phyloP scores from a whole-genome alignment of 1,139 yeast species.

The Debaryomyces sp. region DNA sequence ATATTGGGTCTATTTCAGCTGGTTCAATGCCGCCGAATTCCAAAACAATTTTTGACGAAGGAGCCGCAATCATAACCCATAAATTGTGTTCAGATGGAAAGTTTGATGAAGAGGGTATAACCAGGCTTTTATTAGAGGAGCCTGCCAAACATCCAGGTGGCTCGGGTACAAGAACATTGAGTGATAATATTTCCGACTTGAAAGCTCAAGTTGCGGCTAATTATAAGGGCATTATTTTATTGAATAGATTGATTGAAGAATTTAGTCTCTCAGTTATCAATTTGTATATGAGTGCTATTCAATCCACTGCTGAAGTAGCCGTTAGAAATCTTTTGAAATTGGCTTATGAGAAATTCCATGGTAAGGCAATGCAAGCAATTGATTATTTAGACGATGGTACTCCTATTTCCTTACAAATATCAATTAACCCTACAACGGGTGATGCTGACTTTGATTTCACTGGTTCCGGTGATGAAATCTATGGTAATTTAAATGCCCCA shows the following conservation, averaged over 20 bases:
- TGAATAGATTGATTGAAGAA: slow-evolving; percentile 33
- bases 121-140: slow-evolving; percentile 38
- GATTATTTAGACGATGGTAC: slow-evolving; percentile 52
- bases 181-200: slow-evolving; percentile 45
- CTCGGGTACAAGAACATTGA: slow-evolving; percentile 45
- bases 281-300: slow-evolving; percentile 47
- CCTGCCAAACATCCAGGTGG: slow-evolving; percentile 52
- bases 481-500: slow-evolving; percentile 49
- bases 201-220: slow-evolving; percentile 50
- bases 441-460: slow-evolving; percentile 45
- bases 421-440: slow-evolving; percentile 37
- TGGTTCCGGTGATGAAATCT: slow-evolving; percentile 45
- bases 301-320: slow-evolving; percentile 44
- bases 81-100: slow-evolving; percentile 39
- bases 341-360: slow-evolving; percentile 40
- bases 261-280: slow-evolving; percentile 37
- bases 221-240: slow-evolving; percentile 41
- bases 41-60: slow-evolving; percentile 47
- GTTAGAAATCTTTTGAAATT: slow-evolving; percentile 41
- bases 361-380: slow-evolving; percentile 33
- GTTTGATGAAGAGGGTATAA: slow-evolving; percentile 46
- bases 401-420: slow-evolving; percentile 37
- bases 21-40: slow-evolving; percentile 53
- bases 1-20: slow-evolving; percentile 48
- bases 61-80: slow-evolving; percentile 46